These are phyloP conservation scores for Westerdykella sp. DNA, from an alignment of 2,329 filamentous ascomycete species.

Conservation along the genomic window DNA sequence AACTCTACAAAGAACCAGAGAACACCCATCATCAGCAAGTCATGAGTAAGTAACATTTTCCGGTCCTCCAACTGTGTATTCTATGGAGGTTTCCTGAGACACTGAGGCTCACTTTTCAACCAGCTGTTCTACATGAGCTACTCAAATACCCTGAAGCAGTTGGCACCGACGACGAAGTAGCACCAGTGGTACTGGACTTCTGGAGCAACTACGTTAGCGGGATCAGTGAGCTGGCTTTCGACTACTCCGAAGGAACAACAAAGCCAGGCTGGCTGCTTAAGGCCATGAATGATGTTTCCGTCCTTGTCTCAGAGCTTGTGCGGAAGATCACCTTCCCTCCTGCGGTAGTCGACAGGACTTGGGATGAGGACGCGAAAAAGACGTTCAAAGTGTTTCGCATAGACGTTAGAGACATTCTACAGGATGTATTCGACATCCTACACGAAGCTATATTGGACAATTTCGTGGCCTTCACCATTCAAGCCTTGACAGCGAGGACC, in stretches of 20 bases:
- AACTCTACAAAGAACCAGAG: conserved; percentile 45
- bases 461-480: conserved; percentile 41
- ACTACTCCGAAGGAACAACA: conserved; percentile 26
- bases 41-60: conserved; percentile 23
- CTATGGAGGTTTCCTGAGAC: no score
- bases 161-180: conserved; percentile 67
- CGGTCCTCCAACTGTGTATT: not conserved
- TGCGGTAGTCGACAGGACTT: conserved; percentile 51
- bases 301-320: conserved; percentile 61
- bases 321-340: conserved; percentile 64
- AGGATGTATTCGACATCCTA: conserved; percentile 59
- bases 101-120: not conserved
- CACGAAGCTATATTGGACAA: conserved; percentile 42
- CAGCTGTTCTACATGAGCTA: conserved; percentile 55
- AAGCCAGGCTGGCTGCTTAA: conserved; percentile 51
- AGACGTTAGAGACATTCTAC: conserved; percentile 72
- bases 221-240: conserved; percentile 49
- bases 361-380: conserved; percentile 63
- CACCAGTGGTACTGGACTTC: conserved; percentile 69
- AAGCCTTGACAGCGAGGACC: conserved; percentile 35
- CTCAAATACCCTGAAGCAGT: conserved; percentile 61
- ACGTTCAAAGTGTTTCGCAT: conserved; percentile 67
- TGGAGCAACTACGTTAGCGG: conserved; percentile 73
- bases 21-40: conserved; percentile 30
- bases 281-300: conserved; percentile 55